Evolutionary conservation across 768 basidiomycete genomes (phyloP), one percentile per base, ranked within the genome.

Genomic region (Tylopilus subfusipes): DNA sequence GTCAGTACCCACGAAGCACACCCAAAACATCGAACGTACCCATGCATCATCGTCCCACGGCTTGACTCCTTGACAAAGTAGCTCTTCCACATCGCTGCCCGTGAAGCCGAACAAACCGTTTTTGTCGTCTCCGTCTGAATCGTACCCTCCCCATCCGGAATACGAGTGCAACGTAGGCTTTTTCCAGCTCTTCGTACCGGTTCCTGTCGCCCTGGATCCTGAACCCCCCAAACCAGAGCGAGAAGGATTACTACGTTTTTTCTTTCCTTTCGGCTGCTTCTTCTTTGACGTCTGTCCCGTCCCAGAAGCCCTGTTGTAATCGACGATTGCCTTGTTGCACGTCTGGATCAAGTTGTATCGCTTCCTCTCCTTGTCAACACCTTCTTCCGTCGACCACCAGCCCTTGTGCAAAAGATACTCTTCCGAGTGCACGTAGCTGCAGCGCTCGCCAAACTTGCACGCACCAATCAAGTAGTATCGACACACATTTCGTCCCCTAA

Each of bases 401-500:
- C 81, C 76, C 22, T 55, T 62, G 30, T 65, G 52, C 5, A 75
- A 74, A 6, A 84, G 74, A 51, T 74, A 76, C 5, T 66, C 66
- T 48, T 70, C 75, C 22, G 75, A 72, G 59, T 84, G 82, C 12
- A 75, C 68, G 58, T 83, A 83, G 7, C 72, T 72, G 57, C 82
- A 84, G 39, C 66, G 68, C 5, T 59, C 44, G 11, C 72, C 68
- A 56, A 72, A 77, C 46, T 68, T 71, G 70, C 80, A 80, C 2
- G 56, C 54, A 13, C 65, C 72, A 11, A 79, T 57, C 22, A 81
- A 61, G 55, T 68, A 76, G 55, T 71, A 68, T 7, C 72, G 34
- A 59, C 80, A 82, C 19, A 81, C 78, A 48, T 82, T 85, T 49
- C 75, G 73, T 1, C 82, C 82, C 2, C 83, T 84, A 53, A 16